A percentile compares a stretch with the other conserved stretches of the same genome.
These are phyloP conservation scores for Chrysoporthe deuterocubensis DNA, from an alignment of 2,329 filamentous ascomycete genomes.

Conservation along the genomic window DNA sequence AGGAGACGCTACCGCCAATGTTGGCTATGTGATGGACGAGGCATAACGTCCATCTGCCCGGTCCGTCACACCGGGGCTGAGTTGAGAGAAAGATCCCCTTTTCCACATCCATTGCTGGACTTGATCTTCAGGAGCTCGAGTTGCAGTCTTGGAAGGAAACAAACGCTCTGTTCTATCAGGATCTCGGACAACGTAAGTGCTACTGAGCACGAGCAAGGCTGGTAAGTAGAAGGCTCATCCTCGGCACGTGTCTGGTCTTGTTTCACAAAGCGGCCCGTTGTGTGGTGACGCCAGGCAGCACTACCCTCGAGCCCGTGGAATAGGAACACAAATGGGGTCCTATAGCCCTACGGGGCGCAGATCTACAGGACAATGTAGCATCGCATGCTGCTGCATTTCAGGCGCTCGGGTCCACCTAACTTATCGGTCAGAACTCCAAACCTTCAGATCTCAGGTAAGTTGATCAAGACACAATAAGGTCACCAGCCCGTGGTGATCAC, in stretches of 20 bases:
- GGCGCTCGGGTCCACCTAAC: background rate
- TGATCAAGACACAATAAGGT: background rate
- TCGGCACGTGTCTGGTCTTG: background rate
- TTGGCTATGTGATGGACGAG: background rate
- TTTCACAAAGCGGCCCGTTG: background rate
- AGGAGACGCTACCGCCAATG: background rate
- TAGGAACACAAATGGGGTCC: background rate
- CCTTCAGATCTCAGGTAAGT: background rate
- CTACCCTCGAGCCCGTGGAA: background rate
- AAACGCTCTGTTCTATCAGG: background rate
- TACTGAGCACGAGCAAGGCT: too few species aligned
- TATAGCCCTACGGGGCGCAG: slow-evolving; percentile 4
- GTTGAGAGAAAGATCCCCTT: background rate
- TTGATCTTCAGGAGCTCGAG: too few species aligned
- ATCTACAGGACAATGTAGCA: slow-evolving; percentile 11
- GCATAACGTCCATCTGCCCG: background rate
- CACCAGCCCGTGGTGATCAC: background rate
- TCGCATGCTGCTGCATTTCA: slow-evolving; percentile 11
- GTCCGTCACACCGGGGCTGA: background rate
- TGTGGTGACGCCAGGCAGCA: background rate
- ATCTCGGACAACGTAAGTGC: background rate
- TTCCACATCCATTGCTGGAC: background rate
- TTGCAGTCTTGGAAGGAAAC: background rate
- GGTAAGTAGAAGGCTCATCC: background rate
- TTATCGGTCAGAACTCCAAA: background rate